Evolutionary conservation across 2,329 filamentous ascomycete species (phyloP).

Genomic region (Aspergillus unguis): DNA sequence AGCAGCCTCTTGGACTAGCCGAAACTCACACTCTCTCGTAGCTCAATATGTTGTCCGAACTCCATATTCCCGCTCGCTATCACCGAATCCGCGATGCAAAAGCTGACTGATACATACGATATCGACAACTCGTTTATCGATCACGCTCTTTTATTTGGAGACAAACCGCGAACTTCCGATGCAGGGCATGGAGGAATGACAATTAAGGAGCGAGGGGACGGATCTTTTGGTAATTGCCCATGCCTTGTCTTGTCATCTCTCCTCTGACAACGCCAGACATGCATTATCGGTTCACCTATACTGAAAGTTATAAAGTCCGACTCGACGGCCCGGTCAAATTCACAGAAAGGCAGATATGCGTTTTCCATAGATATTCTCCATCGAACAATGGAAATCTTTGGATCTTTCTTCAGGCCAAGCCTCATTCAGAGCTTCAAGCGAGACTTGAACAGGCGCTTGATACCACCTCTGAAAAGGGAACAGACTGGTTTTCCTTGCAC

Average conservation of each 20-base stretch:
- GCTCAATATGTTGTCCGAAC: conserved; percentile 15
- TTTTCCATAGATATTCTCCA: conserved; percentile 18
- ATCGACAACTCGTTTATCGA: conserved; percentile 15
- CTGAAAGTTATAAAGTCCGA: conserved; percentile 5
- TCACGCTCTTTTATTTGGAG: conserved; percentile 18
- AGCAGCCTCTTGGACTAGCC: not conserved
- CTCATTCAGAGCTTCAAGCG: conserved; percentile 7
- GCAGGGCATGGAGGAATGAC: conserved; percentile 19
- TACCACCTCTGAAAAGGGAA: not conserved
- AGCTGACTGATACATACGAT: conserved; percentile 12
- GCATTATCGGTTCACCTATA: conserved; percentile 17
- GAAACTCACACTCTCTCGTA: not conserved
- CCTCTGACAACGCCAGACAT: conserved; percentile 14
- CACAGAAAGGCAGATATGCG: conserved; percentile 18
- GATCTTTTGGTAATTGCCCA: conserved; percentile 6
- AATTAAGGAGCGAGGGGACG: conserved; percentile 10
- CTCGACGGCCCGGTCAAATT: conserved; percentile 2
- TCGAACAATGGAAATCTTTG: conserved; percentile 14
- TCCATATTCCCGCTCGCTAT: conserved; percentile 16
- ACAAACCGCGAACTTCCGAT: conserved; percentile 19
- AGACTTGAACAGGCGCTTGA: conserved; percentile 6
- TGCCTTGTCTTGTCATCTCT: not conserved
- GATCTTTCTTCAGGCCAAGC: conserved; percentile 17
- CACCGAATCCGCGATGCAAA: conserved; percentile 13
- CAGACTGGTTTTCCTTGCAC: conserved; percentile 15